These are phyloP conservation scores for Petasospora fabianii DNA, from an alignment of 1,139 yeast species.

Conservation along the genomic window DNA sequence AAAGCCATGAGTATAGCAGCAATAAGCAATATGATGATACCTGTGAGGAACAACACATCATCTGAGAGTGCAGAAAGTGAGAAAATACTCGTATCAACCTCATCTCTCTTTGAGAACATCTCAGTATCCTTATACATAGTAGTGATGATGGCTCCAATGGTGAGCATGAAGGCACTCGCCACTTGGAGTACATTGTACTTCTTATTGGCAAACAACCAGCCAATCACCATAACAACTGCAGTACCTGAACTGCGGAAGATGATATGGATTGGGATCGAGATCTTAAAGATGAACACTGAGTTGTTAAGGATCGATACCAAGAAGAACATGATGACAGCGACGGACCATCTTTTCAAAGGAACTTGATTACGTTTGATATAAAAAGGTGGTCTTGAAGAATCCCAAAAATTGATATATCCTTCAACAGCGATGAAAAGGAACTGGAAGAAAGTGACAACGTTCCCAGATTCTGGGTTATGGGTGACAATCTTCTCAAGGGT, in stretches of 20 bases:
- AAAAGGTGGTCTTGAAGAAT: conserved; percentile 26
- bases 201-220: conserved; percentile 44
- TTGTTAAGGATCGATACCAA: conserved; percentile 54
- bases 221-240: conserved; percentile 57
- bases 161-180: conserved; percentile 47
- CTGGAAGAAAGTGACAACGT: conserved; percentile 57
- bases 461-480: conserved; percentile 40
- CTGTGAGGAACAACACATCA: conserved; percentile 34
- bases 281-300: conserved; percentile 51
- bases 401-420: conserved; percentile 38
- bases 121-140: conserved; percentile 30
- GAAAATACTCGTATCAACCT: background rate
- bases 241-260: conserved; percentile 66
- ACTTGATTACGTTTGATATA: conserved; percentile 36
- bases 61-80: conserved; percentile 12
- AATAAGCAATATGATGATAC: conserved; percentile 41
- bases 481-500: conserved; percentile 53
- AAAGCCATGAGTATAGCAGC: conserved; percentile 51
- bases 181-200: conserved; percentile 45
- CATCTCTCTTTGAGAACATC: conserved; percentile 21
- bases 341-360: conserved; percentile 47
- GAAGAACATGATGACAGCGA: conserved; percentile 50
- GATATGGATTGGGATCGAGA: conserved; percentile 67
- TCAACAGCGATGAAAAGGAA: conserved; percentile 50
- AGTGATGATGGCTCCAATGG: conserved; percentile 55